Base-by-base conservation (phyloP, 306 rosid genomes). In the Malus sieversii region DNA sequence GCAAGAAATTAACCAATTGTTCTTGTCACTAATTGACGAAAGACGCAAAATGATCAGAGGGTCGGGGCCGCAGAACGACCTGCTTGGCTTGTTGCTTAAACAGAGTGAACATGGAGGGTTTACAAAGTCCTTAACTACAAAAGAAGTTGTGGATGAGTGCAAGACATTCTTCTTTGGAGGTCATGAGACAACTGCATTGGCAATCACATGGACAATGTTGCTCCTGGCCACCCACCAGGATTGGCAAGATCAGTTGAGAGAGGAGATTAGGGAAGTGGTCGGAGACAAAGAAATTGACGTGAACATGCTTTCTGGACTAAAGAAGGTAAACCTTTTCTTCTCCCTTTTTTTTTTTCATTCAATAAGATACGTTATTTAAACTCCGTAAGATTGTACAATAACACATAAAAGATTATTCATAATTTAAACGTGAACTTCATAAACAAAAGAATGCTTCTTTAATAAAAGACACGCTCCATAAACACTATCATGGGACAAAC, bases 111-210 rank as follows among this genome's bases (percentile, higher is more conserved):
- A 5, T 3, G 89, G 86, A 38, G 84, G 83, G 33, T 32, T 16
- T 4, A 85, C 84, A 5, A 84, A 77, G 78, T 48, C 44, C 10
- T 46, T 93, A 32, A 82, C 83, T 12, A 85, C 84, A 16, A 33
- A 81, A 22, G 88, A 93, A 10, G 57, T 93, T 9, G 86, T 93
- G 9, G 98, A 93, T 64, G 97, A 93, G 80, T 91, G 97, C 79
- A 93, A 93, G 72, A 91, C 98, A 1, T 91, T 93, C 35, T 93
- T 91, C 91, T 91, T 93, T 73, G 98, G 91, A 0, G 97, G 98
- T 0, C 96, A 91, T 78, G 98, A 93, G 78, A 93, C 98, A n/a
- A 91, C 97, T 1, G 97, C 98, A 18, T 83, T 93, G 84, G 96
- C 97, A 2, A 82, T 93, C 77, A 84, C 96, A 2, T 93, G 98